These are phyloP conservation scores for Achaetomiella virescens DNA, from an alignment of 495 filamentous ascomycete genomes.

Conservation along the genomic window DNA sequence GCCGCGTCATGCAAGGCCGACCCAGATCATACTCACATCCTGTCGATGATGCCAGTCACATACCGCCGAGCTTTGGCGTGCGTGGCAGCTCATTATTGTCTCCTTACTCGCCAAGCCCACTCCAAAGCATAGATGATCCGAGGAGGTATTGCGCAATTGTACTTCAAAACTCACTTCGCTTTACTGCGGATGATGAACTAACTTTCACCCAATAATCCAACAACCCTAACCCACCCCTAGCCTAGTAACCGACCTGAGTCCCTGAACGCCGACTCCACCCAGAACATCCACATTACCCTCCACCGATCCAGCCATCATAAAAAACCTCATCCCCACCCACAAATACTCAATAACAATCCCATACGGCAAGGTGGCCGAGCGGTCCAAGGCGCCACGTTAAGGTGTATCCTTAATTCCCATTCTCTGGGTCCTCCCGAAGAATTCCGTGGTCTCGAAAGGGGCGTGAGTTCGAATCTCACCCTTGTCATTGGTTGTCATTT, in stretches of 20 bases:
- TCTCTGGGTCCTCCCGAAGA: conserved; percentile 10
- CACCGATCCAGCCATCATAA: background rate
- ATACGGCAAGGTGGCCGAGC: conserved; percentile 42
- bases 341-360: conserved; percentile 4
- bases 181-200: too few species aligned
- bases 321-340: conserved; percentile 5
- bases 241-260: background rate
- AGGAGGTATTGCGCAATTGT: too few species aligned
- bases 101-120: too few species aligned
- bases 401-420: conserved; percentile 15
- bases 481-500: conserved; percentile 14
- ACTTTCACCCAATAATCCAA: background rate
- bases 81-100: too few species aligned
- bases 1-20: too few species aligned
- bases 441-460: conserved; percentile 20
- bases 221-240: background rate
- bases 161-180: too few species aligned
- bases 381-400: conserved; percentile 50
- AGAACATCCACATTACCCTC: background rate
- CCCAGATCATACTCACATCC: too few species aligned
- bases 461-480: conserved; percentile 24
- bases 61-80: too few species aligned
- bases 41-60: too few species aligned
- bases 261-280: background rate
- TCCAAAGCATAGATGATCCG: too few species aligned